These are phyloP conservation scores for Priceomyces castillae DNA, from an alignment of 805 yeast species.

Conservation along the genomic window DNA sequence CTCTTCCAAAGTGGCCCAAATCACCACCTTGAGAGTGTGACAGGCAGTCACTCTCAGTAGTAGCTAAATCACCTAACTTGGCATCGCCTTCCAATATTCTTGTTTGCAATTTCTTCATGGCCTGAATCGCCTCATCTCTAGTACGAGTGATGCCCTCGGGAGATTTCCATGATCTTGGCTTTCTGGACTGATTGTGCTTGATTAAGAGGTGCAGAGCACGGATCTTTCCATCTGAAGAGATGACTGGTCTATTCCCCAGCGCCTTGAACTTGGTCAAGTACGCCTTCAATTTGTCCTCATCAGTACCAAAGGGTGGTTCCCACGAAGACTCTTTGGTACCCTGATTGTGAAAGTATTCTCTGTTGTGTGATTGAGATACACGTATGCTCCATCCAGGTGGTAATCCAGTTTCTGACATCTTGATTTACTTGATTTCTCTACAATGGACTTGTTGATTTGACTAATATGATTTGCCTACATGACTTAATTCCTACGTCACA, in stretches of 20 bases:
- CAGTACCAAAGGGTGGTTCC: slow-evolving; percentile 89
- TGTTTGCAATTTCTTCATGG: slow-evolving; percentile 54
- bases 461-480: too few relatives aligned
- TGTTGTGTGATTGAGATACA: slow-evolving; percentile 73
- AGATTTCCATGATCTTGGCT: slow-evolving; percentile 90
- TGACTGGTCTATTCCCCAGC: slow-evolving; percentile 45
- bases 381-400: slow-evolving; percentile 84
- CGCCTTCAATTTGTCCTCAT: slow-evolving; percentile 52
- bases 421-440: not conserved
- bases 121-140: slow-evolving; percentile 79
- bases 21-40: slow-evolving; percentile 89
- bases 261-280: slow-evolving; percentile 47
- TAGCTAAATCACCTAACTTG: slow-evolving; percentile 69
- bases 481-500: too few relatives aligned
- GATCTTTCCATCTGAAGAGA: slow-evolving; percentile 51
- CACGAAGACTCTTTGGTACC: slow-evolving; percentile 73
- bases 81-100: slow-evolving; percentile 62
- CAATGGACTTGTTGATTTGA: too few relatives aligned
- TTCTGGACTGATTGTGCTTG: slow-evolving; percentile 78
- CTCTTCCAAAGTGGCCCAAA: slow-evolving; percentile 81
- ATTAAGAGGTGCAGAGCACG: slow-evolving; percentile 79
- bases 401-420: slow-evolving; percentile 59
- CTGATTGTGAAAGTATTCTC: slow-evolving; percentile 79
- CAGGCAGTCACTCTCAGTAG: slow-evolving; percentile 83
- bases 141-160: slow-evolving; percentile 67